Conservation (phyloP, 805 yeast species). For the Candida taoyuanica region DNA sequence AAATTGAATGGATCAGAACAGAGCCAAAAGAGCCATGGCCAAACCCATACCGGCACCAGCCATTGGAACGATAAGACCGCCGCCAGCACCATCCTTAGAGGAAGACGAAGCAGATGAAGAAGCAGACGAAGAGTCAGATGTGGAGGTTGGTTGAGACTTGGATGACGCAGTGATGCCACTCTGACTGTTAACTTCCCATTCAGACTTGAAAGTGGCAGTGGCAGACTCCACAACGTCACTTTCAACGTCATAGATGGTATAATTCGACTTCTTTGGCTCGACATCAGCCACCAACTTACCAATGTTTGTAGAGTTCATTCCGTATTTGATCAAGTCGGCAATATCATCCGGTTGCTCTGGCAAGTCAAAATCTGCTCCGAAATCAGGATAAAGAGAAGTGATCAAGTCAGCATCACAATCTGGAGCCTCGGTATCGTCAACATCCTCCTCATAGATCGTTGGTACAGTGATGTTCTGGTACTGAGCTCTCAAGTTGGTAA, state of each 20-base stretch:
- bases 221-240: constrained; percentile 33
- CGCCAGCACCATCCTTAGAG: constrained; percentile 8
- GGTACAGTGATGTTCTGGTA: constrained; percentile 35
- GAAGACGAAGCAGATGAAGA: constrained; percentile 12
- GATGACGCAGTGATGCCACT: constrained; percentile 20
- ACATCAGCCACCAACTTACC: constrained; percentile 42
- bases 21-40: constrained; percentile 5
- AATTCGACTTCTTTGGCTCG: constrained; percentile 34
- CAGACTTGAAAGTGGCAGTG: constrained; percentile 33
- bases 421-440: constrained; percentile 28
- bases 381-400: constrained; percentile 33
- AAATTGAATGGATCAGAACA: constrained; percentile 3
- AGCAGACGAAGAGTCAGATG: constrained; percentile 21
- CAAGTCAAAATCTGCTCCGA: constrained; percentile 44
- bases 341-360: constrained; percentile 45
- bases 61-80: constrained; percentile 3
- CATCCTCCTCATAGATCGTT: constrained; percentile 33
- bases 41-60: constrained; percentile 8
- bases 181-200: constrained; percentile 35
- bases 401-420: constrained; percentile 39
- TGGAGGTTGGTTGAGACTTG: constrained; percentile 17
- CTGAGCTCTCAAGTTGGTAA: constrained; percentile 42
- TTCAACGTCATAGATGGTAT: constrained; percentile 34
- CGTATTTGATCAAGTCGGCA: constrained; percentile 40
- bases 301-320: constrained; percentile 40